These are phyloP conservation scores for Gossypium anomalum DNA, from an alignment of 345 rosid genomes.

Conservation along the genomic window DNA sequence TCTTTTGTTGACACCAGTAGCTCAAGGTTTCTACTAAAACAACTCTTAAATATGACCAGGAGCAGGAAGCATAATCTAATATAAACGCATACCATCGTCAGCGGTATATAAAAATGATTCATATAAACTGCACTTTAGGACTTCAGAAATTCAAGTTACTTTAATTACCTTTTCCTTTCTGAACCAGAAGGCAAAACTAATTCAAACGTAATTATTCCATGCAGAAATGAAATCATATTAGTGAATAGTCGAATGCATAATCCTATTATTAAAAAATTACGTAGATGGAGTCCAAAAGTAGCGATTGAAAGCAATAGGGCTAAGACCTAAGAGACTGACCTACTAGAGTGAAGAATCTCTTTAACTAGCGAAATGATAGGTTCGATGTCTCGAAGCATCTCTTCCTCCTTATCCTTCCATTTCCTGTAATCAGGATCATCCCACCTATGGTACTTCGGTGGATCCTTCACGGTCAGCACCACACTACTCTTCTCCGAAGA, in stretches of 20 bases:
- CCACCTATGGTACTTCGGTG: constrained; percentile 34
- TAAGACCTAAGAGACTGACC: constrained; percentile 31
- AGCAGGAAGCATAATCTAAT: neutral
- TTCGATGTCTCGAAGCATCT: constrained; percentile 59
- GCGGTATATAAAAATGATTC: too few species aligned
- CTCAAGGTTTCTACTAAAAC: neutral
- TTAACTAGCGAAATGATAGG: constrained; percentile 51
- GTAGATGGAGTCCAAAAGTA: too few species aligned
- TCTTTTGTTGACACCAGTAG: neutral
- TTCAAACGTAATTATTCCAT: neutral
- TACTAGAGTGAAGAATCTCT: constrained; percentile 71
- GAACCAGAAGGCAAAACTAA: neutral
- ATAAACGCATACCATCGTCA: too few species aligned
- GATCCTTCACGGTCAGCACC: constrained; percentile 26
- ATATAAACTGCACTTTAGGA: neutral
- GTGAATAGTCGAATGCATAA: neutral
- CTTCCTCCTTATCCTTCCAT: constrained; percentile 74
- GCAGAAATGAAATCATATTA: neutral
- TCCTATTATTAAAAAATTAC: neutral
- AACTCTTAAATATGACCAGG: neutral
- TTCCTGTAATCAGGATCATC: constrained; percentile 69
- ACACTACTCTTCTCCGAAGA: constrained; percentile 25
- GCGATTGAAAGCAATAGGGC: neutral
- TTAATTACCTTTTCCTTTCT: neutral
- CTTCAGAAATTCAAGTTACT: neutral